Conservation (phyloP, 257 asterid genomes). For the Nicotiana undulata region DNA sequence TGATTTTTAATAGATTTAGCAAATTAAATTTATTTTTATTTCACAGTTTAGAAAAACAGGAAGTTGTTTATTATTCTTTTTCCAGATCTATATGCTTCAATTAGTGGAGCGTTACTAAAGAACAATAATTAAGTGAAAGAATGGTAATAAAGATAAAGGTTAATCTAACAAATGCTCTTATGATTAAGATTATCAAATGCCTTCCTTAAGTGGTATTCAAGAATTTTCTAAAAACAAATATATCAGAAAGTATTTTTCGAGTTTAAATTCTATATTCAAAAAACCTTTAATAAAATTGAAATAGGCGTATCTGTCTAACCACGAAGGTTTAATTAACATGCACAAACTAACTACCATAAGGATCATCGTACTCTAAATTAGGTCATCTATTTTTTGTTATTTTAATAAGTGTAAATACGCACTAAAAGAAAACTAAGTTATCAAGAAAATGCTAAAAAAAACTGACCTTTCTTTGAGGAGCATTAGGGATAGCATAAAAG, state of each 20-base stretch:
- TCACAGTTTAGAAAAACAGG: neutral
- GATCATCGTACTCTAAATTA: neutral
- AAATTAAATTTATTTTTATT: neutral
- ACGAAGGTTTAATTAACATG: no score
- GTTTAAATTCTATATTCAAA: no score
- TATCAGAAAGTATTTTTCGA: no score
- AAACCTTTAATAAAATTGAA: no score
- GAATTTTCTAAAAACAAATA: no score
- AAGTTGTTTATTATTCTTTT: neutral
- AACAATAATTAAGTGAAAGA: neutral
- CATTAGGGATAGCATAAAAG: conserved; percentile 25
- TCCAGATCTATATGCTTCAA: neutral
- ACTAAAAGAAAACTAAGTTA: neutral
- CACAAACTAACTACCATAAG: neutral
- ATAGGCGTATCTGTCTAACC: no score
- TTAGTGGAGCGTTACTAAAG: neutral
- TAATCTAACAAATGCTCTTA: no score
- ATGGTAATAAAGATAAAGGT: no score
- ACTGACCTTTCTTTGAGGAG: conserved; percentile 33
- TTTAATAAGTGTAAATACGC: neutral
- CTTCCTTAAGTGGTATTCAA: no score
- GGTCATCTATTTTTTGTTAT: neutral
- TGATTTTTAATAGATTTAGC: neutral
- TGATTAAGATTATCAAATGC: no score
- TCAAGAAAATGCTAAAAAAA: neutral